A percentile compares a stretch with the other conserved stretches of the same genome.
Conservation (phyloP, 805 yeast species). For the Lachancea nothofagi region DNA sequence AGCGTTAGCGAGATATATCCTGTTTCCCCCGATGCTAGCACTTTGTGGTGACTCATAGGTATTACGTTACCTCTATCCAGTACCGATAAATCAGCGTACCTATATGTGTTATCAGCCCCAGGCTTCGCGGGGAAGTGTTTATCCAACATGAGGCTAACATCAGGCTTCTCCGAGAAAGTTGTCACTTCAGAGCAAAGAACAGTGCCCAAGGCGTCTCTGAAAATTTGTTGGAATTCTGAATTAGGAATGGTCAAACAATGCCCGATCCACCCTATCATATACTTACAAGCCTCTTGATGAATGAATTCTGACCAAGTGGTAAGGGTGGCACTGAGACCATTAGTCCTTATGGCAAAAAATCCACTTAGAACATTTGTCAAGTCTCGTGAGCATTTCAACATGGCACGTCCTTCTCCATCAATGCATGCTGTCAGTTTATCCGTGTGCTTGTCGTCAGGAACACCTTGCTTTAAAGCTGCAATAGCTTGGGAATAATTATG, state of each 20-base stretch:
- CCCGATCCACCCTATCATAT: conserved; percentile 48
- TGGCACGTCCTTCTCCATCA: conserved; percentile 46
- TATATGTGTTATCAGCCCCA: conserved; percentile 17
- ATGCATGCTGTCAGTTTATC: conserved; percentile 39
- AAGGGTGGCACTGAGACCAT: conserved; percentile 54
- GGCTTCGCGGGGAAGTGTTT: conserved; percentile 20
- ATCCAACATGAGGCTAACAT: conserved; percentile 24
- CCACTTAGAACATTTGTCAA: conserved; percentile 29
- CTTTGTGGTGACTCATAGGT: conserved; percentile 33
- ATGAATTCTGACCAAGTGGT: conserved; percentile 45
- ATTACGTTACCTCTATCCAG: conserved; percentile 34
- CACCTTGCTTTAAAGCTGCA: conserved; percentile 40
- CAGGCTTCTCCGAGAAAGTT: conserved; percentile 16
- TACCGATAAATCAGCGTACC: conserved; percentile 27
- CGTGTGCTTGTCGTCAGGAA: conserved; percentile 32
- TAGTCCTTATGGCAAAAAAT: conserved; percentile 38
- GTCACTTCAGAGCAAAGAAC: conserved; percentile 34
- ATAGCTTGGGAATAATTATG: conserved; percentile 57
- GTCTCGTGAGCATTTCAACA: conserved; percentile 36
- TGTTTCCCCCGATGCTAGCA: conserved; percentile 16
- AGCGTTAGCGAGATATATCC: conserved; percentile 29
- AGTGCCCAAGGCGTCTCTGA: conserved; percentile 41
- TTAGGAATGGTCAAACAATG: conserved; percentile 38
- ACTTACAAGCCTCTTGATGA: conserved; percentile 43
- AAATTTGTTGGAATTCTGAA: conserved; percentile 33